phyloP scores from a whole-genome alignment of 2,329 filamentous ascomycete species.

The Microsporum canis region DNA sequence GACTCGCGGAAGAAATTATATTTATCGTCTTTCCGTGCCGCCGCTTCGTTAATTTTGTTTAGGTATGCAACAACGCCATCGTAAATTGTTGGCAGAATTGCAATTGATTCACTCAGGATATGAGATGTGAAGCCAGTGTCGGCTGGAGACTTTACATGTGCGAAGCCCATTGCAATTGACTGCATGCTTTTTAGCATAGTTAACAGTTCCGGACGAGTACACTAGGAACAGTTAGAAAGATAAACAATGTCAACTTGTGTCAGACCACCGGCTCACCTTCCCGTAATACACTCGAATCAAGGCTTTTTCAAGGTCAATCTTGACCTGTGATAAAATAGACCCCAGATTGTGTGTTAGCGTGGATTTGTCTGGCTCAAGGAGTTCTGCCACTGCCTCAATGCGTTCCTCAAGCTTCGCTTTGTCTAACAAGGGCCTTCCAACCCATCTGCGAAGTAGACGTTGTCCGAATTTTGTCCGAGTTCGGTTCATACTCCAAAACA shows the following conservation, averaged over 20 bases:
- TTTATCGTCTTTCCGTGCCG: conserved; percentile 80
- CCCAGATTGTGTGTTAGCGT: conserved; percentile 62
- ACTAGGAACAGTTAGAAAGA: conserved; percentile 34
- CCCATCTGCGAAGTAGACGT: conserved; percentile 82
- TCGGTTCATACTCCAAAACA: conserved; percentile 92
- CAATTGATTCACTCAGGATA: conserved; percentile 60
- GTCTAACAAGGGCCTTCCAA: conserved; percentile 78
- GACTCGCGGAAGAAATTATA: conserved; percentile 85
- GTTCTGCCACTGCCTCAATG: conserved; percentile 73
- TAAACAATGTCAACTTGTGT: background rate
- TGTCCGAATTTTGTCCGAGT: conserved; percentile 84
- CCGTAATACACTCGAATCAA: conserved; percentile 95
- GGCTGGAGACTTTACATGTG: conserved; percentile 50
- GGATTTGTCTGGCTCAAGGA: conserved; percentile 58
- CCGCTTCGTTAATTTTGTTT: conserved; percentile 71
- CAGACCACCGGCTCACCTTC: conserved; percentile 40
- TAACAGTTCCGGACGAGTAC: conserved; percentile 76
- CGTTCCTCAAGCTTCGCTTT: conserved; percentile 63
- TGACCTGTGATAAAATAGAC: conserved; percentile 57
- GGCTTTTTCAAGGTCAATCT: conserved; percentile 78
- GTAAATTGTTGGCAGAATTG: conserved; percentile 63
- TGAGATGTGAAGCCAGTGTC: conserved; percentile 62
- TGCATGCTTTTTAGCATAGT: conserved; percentile 77
- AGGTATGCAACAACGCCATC: conserved; percentile 63
- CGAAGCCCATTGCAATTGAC: conserved; percentile 65